A percentile compares a stretch with the other conserved stretches of the same genome.
Evolutionary conservation across 768 basidiomycete genomes (phyloP).

Genomic region (Trichaptum fuscoviolaceum): DNA sequence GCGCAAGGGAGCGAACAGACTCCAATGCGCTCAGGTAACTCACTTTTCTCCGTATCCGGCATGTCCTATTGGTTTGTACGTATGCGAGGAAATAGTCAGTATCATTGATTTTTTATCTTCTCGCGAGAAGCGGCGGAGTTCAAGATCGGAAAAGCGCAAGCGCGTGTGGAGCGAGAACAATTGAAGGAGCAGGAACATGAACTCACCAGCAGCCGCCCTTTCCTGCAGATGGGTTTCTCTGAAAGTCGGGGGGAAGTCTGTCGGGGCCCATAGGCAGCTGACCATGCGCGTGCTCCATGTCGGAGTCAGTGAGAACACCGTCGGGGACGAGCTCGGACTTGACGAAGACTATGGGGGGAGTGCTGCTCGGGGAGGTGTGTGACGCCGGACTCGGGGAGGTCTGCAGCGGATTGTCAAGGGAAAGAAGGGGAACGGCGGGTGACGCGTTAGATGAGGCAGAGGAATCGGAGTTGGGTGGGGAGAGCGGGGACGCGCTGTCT

Average conservation of each 20-base stretch:
- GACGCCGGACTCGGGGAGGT: background rate
- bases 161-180: slow-evolving; percentile 6
- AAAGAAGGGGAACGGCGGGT: background rate
- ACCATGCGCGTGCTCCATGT: background rate
- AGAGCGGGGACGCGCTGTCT: slow-evolving; percentile 1
- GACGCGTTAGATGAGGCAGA: background rate
- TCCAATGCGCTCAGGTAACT: slow-evolving; percentile 16
- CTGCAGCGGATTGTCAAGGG: background rate
- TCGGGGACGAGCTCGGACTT: background rate
- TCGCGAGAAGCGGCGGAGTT: background rate
- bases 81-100: background rate
- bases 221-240: slow-evolving; percentile 48
- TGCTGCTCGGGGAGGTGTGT: slow-evolving; percentile 2
- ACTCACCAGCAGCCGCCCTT: slow-evolving; percentile 81
- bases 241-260: slow-evolving; percentile 43
- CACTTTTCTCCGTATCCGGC: slow-evolving; percentile 78
- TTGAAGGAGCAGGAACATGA: slow-evolving; percentile 7
- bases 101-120: background rate
- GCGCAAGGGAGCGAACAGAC: background rate
- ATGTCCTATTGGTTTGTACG: slow-evolving; percentile 51
- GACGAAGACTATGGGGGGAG: background rate
- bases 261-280: slow-evolving; percentile 24
- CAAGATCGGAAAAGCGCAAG: slow-evolving; percentile 6
- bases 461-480: slow-evolving; percentile 4
- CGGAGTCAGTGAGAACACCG: background rate